phyloP scores from a whole-genome alignment of 116 monocot species.

The Zostera marina region DNA sequence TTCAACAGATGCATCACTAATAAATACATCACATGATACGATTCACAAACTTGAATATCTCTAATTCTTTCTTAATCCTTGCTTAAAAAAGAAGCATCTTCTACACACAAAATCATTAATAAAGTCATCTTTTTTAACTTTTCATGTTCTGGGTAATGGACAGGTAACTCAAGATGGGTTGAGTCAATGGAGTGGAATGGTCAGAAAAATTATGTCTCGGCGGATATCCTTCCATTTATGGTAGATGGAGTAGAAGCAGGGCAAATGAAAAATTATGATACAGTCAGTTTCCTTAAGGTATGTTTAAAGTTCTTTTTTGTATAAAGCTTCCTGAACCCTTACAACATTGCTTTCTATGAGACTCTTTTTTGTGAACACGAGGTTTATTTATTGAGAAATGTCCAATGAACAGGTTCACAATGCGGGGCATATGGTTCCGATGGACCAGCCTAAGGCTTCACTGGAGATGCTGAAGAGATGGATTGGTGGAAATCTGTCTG shows the following conservation, averaged over 20 bases:
- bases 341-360: no score
- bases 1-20: no score
- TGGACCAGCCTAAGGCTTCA: constrained; percentile 40
- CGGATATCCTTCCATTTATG: constrained; percentile 23
- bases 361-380: no score
- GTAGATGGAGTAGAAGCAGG: constrained; percentile 48
- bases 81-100: no score
- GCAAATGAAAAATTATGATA: constrained; percentile 38
- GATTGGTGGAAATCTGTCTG: constrained; percentile 20
- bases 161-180: constrained; percentile 83
- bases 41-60: no score
- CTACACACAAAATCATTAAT: not conserved
- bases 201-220: constrained; percentile 25
- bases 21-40: no score
- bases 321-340: not conserved
- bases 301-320: not conserved
- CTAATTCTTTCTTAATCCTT: no score
- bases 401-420: constrained; percentile 21
- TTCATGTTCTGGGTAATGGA: constrained; percentile 14
- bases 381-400: not conserved
- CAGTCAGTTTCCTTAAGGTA: constrained; percentile 65
- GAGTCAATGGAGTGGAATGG: constrained; percentile 83
- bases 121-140: not conserved
- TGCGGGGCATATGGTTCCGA: constrained; percentile 45
- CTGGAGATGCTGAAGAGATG: constrained; percentile 40